Evolutionary conservation across 116 monocot species (phyloP).

Genomic region (Posidonia oceanica): DNA sequence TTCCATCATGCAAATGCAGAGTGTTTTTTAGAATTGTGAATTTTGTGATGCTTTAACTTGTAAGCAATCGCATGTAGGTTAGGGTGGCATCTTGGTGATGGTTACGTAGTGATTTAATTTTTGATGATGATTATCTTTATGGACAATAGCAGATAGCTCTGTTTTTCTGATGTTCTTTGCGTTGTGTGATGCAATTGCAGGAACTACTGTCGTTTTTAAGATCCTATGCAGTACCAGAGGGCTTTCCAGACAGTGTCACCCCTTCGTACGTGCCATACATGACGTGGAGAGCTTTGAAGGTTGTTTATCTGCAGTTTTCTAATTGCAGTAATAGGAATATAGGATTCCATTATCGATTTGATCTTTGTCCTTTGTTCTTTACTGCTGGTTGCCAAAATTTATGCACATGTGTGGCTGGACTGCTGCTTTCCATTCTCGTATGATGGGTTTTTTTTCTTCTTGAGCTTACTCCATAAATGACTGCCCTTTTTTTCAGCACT

Average conservation of each 20-base stretch:
- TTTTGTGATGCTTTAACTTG: neutral
- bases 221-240: slow-evolving; percentile 96
- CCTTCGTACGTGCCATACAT: slow-evolving; percentile 99
- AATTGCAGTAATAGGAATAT: no score
- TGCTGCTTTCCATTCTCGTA: neutral
- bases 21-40: neutral
- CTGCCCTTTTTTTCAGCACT: slow-evolving; percentile 45
- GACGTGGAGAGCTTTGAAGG: slow-evolving; percentile 99
- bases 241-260: slow-evolving; percentile 95
- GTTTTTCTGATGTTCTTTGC: neutral
- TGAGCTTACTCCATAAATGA: no score
- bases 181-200: slow-evolving; percentile 21
- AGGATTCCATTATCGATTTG: no score
- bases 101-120: neutral
- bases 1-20: no score
- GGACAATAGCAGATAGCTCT: no score
- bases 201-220: slow-evolving; percentile 79
- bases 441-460: neutral
- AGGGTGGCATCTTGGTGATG: neutral
- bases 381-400: neutral
- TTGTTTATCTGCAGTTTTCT: slow-evolving; percentile 5
- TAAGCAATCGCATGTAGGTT: no score
- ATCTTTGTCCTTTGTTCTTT: neutral
- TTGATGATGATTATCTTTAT: neutral
- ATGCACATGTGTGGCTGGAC: no score